phyloP scores from a whole-genome alignment of 2,329 filamentous ascomycete species.

The Chalaropsis thielavioides region DNA sequence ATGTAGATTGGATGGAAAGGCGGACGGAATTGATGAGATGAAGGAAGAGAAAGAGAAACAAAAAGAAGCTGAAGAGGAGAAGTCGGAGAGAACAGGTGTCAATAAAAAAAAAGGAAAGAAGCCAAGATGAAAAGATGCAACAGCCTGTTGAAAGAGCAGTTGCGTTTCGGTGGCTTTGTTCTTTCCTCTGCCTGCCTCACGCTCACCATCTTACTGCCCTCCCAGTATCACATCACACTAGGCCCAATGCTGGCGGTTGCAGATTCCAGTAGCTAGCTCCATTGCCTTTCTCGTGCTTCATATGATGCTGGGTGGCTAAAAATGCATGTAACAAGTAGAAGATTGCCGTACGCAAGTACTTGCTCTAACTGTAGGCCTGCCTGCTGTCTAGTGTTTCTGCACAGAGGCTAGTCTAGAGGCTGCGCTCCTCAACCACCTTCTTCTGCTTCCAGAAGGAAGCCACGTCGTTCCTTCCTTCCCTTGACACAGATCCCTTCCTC shows the following conservation, averaged over 20 bases:
- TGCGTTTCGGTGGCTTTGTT: not conserved
- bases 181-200: conserved; percentile 1
- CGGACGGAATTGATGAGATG: not conserved
- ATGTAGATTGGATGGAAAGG: not conserved
- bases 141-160: not conserved
- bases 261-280: not conserved
- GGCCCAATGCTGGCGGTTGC: not conserved
- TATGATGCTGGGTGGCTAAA: not conserved
- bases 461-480: conserved; percentile 1
- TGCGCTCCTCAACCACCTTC: not conserved
- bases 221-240: not conserved
- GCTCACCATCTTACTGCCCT: not conserved
- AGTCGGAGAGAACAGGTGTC: not conserved
- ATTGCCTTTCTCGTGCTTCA: not conserved
- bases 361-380: too few relatives aligned
- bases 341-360: not conserved
- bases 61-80: not conserved
- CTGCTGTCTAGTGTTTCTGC: not conserved
- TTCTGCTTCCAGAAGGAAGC: conserved; percentile 6
- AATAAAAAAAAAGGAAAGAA: not conserved
- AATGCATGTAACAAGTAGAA: not conserved
- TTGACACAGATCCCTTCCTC: not conserved
- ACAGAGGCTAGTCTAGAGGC: not conserved
- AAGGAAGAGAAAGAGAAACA: not conserved
- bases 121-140: not conserved